phyloP scores from a whole-genome alignment of 176 grass and related monocot genomes.

The Zea mays region Zm-B73-REFERENCE-NAM-5.0 NC_050098.1:46837501-46838000 shows the following conservation, averaged over 20 bases:
- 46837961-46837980: not conserved
- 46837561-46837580: constrained; percentile 68
- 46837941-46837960: too few species aligned
- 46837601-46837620: constrained; percentile 98
- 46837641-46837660: constrained; percentile 93
- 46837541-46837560: constrained; percentile 73
- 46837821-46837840: not conserved
- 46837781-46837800: constrained; percentile 11
- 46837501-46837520: too few species aligned
- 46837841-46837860: too few species aligned
- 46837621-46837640: constrained; percentile 93
- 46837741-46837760: not conserved
- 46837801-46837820: constrained; percentile 5
- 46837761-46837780: not conserved
- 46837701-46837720: not conserved
- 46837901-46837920: too few species aligned
- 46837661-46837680: constrained; percentile 30
- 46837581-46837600: constrained; percentile 93
- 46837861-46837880: too few species aligned
- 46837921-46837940: too few species aligned
- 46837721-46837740: not conserved
- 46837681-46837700: not conserved
- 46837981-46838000: not conserved
- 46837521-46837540: too few species aligned
- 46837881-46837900: too few species aligned